Evolutionary conservation across 1,284 basidiomycete species (phyloP).

Genomic region (Melampsora abietis-canadensis): DNA sequence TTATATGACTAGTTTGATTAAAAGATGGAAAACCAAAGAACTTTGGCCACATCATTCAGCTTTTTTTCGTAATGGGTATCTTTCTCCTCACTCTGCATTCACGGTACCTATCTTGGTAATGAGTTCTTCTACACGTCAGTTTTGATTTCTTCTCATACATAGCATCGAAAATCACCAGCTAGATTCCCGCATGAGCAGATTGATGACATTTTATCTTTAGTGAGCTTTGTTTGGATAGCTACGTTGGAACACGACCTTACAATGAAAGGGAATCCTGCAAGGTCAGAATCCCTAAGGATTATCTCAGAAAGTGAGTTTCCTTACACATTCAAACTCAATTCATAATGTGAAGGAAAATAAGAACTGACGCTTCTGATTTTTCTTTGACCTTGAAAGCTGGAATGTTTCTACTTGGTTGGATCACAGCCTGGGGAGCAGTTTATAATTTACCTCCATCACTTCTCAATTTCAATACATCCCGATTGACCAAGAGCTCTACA

Average conservation of each 20-base stretch:
- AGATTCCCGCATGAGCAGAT: too few relatives aligned
- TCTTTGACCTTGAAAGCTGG: neutral
- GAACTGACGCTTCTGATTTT: neutral
- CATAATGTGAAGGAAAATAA: neutral
- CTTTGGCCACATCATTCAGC: neutral
- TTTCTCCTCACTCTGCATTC: conserved; percentile 4
- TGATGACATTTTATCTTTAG: too few relatives aligned
- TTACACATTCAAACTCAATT: neutral
- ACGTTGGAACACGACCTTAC: too few relatives aligned
- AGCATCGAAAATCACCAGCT: too few relatives aligned
- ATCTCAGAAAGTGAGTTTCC: neutral
- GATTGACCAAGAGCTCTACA: neutral
- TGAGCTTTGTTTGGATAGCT: too few relatives aligned
- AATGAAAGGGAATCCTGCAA: too few relatives aligned
- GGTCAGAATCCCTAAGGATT: neutral
- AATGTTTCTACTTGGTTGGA: conserved; percentile 5
- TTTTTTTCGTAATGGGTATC: neutral
- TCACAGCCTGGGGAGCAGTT: neutral
- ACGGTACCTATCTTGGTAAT: neutral
- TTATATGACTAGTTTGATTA: neutral
- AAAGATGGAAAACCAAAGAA: neutral
- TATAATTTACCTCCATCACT: neutral
- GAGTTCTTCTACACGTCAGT: neutral
- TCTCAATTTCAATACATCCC: neutral
- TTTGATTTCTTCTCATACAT: neutral